Evolutionary conservation across 495 filamentous ascomycete species (phyloP).

Genomic region (Tuber indicum): DNA sequence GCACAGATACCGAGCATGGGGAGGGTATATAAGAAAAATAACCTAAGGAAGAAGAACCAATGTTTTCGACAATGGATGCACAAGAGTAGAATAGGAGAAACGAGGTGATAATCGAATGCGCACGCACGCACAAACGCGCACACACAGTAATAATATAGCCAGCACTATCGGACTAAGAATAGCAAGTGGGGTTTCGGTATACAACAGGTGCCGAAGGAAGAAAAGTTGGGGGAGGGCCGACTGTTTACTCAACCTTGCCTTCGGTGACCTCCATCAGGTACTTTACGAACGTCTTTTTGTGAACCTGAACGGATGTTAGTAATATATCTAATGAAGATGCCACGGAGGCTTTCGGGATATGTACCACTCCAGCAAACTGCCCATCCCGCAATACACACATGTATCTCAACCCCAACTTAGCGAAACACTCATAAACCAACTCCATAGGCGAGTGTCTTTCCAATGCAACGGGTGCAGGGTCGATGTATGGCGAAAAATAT

Average conservation of each 20-base stretch:
- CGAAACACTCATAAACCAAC: constrained; percentile 93
- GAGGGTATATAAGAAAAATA: not conserved
- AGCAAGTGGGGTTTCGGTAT: not conserved
- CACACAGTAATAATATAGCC: not conserved
- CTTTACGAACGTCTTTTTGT: constrained; percentile 96
- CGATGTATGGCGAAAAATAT: constrained; percentile 87
- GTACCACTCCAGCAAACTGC: constrained; percentile 77
- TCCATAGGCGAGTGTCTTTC: constrained; percentile 91
- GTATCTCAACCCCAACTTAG: constrained; percentile 86
- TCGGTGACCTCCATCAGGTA: constrained; percentile 57
- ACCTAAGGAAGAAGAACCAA: not conserved
- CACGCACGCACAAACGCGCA: not conserved
- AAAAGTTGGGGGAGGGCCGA: not conserved
- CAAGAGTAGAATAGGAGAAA: constrained; percentile 39
- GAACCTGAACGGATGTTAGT: constrained; percentile 52
- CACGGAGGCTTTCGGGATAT: constrained; percentile 27
- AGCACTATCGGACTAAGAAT: not conserved
- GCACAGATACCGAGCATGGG: constrained; percentile 5
- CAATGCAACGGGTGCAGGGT: constrained; percentile 79
- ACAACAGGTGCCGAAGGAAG: not conserved
- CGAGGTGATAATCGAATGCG: constrained; percentile 16
- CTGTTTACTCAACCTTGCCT: constrained; percentile 23
- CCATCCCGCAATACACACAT: constrained; percentile 83
- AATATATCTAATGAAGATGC: constrained; percentile 1
- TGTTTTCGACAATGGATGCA: not conserved